Conservation (phyloP, 2,329 filamentous ascomycete genomes). For the Cladosporium cucumerinum region DNA sequence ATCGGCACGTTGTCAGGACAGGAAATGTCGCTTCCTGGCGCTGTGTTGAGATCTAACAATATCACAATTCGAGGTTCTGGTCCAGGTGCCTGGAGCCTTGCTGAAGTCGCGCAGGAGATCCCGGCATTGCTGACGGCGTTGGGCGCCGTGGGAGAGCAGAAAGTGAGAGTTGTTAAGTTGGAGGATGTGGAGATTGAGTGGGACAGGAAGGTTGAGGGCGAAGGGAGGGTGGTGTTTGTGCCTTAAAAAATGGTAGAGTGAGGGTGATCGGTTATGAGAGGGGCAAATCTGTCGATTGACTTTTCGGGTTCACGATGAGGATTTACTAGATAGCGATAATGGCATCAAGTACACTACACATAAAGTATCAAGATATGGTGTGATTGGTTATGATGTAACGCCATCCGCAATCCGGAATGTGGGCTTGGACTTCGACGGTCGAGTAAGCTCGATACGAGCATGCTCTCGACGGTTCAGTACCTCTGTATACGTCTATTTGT, state of each 20-base stretch:
- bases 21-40: conserved; percentile 41
- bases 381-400: neutral
- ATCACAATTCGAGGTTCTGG: conserved; percentile 40
- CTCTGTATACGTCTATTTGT: neutral
- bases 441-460: neutral
- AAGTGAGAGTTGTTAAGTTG: conserved; percentile 25
- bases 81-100: conserved; percentile 28
- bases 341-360: neutral
- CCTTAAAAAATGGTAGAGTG: neutral
- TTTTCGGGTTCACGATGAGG: neutral
- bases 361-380: neutral
- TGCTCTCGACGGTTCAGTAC: neutral
- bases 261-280: neutral
- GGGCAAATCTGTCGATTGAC: neutral
- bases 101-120: conserved; percentile 23
- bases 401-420: neutral
- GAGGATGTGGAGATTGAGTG: conserved; percentile 28
- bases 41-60: conserved; percentile 48
- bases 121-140: conserved; percentile 25
- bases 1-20: conserved; percentile 48
- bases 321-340: neutral
- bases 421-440: neutral
- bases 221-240: conserved; percentile 7
- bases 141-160: conserved; percentile 23
- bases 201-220: conserved; percentile 22